Evolutionary conservation across 2,329 filamentous ascomycete species (phyloP).

Genomic region (Microsporum audouinii): DNA sequence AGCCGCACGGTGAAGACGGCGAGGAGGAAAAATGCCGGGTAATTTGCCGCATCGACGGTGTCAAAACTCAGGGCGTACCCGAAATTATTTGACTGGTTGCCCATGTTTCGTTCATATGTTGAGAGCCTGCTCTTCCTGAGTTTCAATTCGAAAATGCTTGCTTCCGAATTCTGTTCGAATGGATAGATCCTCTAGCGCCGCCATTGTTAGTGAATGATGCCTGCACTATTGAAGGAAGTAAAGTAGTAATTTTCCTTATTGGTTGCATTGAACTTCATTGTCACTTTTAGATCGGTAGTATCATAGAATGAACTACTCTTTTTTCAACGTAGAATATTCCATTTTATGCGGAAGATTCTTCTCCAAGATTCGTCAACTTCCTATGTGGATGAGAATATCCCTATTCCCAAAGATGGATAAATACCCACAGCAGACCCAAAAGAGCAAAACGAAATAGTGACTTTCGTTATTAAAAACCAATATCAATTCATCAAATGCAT

Average conservation of each 20-base stretch:
- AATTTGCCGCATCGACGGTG: slow-evolving; percentile 14
- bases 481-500: not conserved
- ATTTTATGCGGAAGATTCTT: not conserved
- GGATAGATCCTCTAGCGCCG: not conserved
- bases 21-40: slow-evolving; percentile 10
- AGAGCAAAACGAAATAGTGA: not conserved
- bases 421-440: not conserved
- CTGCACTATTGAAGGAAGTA: not conserved
- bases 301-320: not conserved
- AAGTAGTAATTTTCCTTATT: not conserved
- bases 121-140: not conserved
- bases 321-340: not conserved
- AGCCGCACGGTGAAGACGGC: not conserved
- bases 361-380: not conserved
- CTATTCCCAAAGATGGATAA: not conserved
- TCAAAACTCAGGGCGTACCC: slow-evolving; percentile 11
- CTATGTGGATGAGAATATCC: too few species aligned
- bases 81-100: slow-evolving; percentile 10
- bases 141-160: not conserved
- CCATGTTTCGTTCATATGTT: not conserved
- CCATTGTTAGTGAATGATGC: not conserved
- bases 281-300: not conserved
- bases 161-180: not conserved
- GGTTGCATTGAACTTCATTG: not conserved
- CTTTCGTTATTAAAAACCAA: not conserved